Base-by-base conservation (phyloP, 257 asterid species). In the Nicotiana tomentosiformis region DNA sequence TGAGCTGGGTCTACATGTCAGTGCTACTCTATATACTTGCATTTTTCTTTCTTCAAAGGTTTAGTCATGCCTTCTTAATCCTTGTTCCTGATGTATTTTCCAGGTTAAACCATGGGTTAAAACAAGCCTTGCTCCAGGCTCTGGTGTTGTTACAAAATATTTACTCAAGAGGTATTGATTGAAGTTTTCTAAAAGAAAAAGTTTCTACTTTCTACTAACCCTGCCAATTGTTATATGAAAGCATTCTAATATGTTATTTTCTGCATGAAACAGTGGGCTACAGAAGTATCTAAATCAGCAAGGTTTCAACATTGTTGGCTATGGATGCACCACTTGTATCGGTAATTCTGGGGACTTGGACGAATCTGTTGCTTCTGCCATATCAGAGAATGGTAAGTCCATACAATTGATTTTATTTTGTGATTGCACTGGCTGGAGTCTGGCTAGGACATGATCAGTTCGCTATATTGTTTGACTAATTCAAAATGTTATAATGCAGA, bases 21-120 rank as follows among this genome's bases (percentile, higher is more conserved):
- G 86, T 68, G 5, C 26, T 76, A 77, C 83, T 82, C 53, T 70
- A 9, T 17, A 26, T 32, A 61, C 70, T 37, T 58, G 35, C 46
- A 23, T 76, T 65, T 53, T 32, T 68, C 7, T 70, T 85, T 46
- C 10, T 26, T 84, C 35, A 9, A 83, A 33, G 49, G 57, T 82
- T 10, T 23, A 60, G 80, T 67, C 84, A 29, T 82, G 64, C 69
- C 80, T 79, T 83, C 77, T 87, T 79, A 66, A 78, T 62, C 62
- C 81, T 30, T 83, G 61, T 82, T 51, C 80, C 80, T 51, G 80
- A 51, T 74, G 16, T 74, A 76, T 49, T 51, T 74, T 51, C 46
- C 90, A 95, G 98, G 99, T 95, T 58, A 95, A 95, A 88, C 99
- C 98, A 86, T 95, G 99, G 99, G 83, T 95, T n/a, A 93, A 95